Evolutionary conservation across 2,329 filamentous ascomycete genomes (phyloP).

Genomic region (Fusarium anthophilum): DNA sequence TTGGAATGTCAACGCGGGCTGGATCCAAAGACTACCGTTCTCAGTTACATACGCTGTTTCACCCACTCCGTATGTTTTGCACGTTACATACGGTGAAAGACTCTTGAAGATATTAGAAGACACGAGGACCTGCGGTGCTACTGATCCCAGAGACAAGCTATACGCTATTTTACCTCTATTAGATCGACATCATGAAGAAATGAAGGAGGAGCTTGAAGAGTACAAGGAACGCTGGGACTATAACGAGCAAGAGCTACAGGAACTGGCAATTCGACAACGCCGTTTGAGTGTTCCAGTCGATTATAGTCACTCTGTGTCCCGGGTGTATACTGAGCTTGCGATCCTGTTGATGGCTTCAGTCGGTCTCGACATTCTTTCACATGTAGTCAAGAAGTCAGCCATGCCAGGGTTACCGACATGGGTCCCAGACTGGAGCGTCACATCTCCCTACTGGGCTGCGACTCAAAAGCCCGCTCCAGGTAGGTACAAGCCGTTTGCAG

Average conservation of each 20-base stretch:
- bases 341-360: neutral
- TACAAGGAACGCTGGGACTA: neutral
- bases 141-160: neutral
- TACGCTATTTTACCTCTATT: neutral
- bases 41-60: neutral
- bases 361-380: neutral
- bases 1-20: neutral
- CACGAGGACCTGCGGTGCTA: neutral
- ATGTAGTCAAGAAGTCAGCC: neutral
- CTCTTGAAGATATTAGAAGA: neutral
- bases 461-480: neutral
- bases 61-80: neutral
- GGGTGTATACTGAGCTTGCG: neutral
- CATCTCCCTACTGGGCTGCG: neutral
- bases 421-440: neutral
- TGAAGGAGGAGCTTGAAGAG: neutral
- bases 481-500: neutral
- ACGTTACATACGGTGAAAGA: neutral
- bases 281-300: neutral
- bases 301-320: neutral
- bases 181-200: neutral
- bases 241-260: neutral
- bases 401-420: neutral
- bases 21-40: neutral
- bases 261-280: neutral